phyloP scores from a whole-genome alignment of 1,284 basidiomycete species.

The Rhodotorula sp. region DNA sequence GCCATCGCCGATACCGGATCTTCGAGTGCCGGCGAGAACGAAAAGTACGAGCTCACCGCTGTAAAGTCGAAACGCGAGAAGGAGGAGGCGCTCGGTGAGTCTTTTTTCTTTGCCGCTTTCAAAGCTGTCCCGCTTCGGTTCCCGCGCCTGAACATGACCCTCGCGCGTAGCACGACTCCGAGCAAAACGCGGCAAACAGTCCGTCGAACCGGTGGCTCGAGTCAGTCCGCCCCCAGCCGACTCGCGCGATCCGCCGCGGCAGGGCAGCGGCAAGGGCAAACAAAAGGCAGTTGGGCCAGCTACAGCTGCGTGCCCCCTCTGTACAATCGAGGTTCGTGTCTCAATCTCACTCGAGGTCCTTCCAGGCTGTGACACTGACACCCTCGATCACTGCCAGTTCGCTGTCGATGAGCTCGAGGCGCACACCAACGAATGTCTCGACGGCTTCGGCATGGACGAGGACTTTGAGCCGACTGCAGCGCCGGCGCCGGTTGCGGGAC shows the following conservation, averaged over 20 bases:
- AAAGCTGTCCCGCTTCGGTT: not conserved
- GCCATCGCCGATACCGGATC: conserved; percentile 5
- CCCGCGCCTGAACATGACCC: not conserved
- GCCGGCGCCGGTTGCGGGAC: not conserved
- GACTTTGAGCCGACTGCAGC: not conserved
- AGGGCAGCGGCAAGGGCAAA: not conserved
- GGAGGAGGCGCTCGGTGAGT: conserved; percentile 20
- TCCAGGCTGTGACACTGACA: too few species aligned
- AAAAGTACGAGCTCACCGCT: conserved; percentile 22
- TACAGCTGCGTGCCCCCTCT: not conserved
- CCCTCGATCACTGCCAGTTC: not conserved
- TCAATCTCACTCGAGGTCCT: too few species aligned
- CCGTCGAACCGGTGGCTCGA: not conserved
- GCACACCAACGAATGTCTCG: conserved; percentile 6
- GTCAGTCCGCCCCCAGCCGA: not conserved
- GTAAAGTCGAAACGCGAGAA: conserved; percentile 22
- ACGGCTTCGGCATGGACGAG: not conserved
- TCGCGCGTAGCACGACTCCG: conserved; percentile 4
- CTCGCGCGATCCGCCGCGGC: not conserved
- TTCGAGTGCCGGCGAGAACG: not conserved
- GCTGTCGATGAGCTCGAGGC: not conserved
- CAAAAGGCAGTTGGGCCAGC: not conserved
- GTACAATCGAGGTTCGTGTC: not conserved
- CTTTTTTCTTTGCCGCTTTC: too few species aligned
- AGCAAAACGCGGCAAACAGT: not conserved